Evolutionary conservation across 805 yeast genomes (phyloP).

Genomic region (Wilhelminamyces savonicus): DNA sequence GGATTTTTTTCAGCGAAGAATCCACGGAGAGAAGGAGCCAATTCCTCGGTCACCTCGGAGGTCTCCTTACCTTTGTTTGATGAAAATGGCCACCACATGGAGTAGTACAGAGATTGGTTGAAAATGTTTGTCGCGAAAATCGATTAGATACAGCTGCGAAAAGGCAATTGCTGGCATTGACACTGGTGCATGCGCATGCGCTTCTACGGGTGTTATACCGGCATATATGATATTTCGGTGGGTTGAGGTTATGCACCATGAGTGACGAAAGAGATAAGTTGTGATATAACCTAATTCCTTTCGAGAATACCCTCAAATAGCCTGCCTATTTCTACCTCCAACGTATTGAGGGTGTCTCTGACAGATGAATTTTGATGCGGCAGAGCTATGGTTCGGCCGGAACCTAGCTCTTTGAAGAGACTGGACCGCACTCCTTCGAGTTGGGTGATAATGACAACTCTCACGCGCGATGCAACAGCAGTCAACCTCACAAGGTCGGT

Average conservation of each 20-base stretch:
- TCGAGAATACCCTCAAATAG: conserved; percentile 36
- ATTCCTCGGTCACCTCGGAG: conserved; percentile 23
- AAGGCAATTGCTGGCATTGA: too few relatives aligned
- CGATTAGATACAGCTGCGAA: too few relatives aligned
- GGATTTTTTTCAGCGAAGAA: conserved; percentile 29
- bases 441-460: conserved; percentile 32
- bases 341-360: conserved; percentile 8
- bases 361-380: too few relatives aligned
- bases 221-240: too few relatives aligned
- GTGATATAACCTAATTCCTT: conserved; percentile 13
- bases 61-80: conserved; percentile 13
- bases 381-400: background rate
- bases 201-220: too few relatives aligned
- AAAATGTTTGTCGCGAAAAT: too few relatives aligned
- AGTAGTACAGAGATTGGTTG: too few relatives aligned
- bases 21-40: conserved; percentile 25
- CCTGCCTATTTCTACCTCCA: conserved; percentile 32
- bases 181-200: too few relatives aligned
- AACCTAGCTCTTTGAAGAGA: conserved; percentile 1
- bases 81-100: conserved; percentile 25
- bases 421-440: conserved; percentile 13
- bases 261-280: too few relatives aligned
- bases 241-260: too few relatives aligned
- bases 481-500: conserved; percentile 49
- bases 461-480: conserved; percentile 48